Percentiles rank a stretch among this genome's conserved stretches.
Conservation (phyloP, 805 yeast genomes). For the Lipomyces yamanashiensis region DNA sequence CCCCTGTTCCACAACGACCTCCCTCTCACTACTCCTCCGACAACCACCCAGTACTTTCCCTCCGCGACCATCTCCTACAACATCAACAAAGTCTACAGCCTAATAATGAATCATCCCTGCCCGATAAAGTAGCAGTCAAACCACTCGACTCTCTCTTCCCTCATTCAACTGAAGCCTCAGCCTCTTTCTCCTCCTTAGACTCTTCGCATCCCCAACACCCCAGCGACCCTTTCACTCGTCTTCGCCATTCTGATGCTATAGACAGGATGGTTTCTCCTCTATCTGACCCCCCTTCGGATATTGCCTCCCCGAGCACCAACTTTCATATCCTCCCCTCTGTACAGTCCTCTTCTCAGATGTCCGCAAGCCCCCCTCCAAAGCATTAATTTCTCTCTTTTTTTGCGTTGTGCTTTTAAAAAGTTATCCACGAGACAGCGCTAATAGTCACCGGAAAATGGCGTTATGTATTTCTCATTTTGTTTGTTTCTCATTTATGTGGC, state of each 20-base stretch:
- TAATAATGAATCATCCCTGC: not conserved
- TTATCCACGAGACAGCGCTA: too few species aligned
- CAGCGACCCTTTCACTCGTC: not conserved
- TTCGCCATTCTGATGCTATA: not conserved
- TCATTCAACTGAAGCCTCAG: not conserved
- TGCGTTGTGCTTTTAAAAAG: not conserved
- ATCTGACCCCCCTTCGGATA: slow-evolving; percentile 4
- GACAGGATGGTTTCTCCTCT: slow-evolving; percentile 4
- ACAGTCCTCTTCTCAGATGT: too few species aligned
- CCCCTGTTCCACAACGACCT: not conserved
- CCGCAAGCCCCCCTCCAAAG: not conserved
- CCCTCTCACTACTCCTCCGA: not conserved
- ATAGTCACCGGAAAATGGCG: not conserved
- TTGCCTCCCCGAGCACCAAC: not conserved
- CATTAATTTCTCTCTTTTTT: not conserved
- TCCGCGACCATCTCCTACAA: not conserved
- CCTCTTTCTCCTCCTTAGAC: not conserved
- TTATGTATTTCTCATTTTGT: not conserved
- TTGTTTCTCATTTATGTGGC: not conserved
- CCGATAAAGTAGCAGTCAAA: not conserved
- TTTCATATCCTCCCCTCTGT: not conserved
- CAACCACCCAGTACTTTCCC: not conserved
- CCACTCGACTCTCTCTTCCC: slow-evolving; percentile 12
- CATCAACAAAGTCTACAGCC: not conserved
- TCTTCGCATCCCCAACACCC: not conserved